phyloP scores from a whole-genome alignment of 1,284 basidiomycete species.

The Cronartium quercuum region DNA sequence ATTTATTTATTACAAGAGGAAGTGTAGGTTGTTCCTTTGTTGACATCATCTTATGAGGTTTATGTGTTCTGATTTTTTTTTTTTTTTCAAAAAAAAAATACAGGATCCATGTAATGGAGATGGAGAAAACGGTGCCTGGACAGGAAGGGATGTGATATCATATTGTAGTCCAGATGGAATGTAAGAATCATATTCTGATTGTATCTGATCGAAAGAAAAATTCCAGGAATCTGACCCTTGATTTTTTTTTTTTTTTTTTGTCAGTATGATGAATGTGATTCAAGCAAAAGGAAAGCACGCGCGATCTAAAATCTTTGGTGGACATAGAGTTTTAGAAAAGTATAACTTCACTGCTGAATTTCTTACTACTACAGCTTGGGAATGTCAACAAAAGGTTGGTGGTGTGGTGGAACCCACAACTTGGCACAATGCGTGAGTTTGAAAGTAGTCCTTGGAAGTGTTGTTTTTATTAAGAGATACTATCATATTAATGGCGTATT shows the following conservation, averaged over 20 bases:
- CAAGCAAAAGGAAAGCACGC: conserved; percentile 33
- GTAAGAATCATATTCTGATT: conserved; percentile 4
- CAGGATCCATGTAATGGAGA: conserved; percentile 35
- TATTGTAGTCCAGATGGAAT: conserved; percentile 38
- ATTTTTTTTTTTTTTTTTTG: not conserved
- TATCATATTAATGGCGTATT: not conserved
- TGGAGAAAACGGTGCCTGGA: conserved; percentile 30
- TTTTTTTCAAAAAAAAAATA: not conserved
- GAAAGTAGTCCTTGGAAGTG: not conserved
- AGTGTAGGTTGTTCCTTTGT: conserved; percentile 14
- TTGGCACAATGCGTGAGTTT: conserved; percentile 21
- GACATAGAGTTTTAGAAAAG: conserved; percentile 12
- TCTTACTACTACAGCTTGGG: conserved; percentile 26
- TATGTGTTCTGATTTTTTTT: not conserved
- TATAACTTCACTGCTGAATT: conserved; percentile 16
- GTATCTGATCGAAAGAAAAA: not conserved
- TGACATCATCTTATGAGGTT: too few relatives aligned
- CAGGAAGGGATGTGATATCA: conserved; percentile 29
- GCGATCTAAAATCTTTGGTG: conserved; percentile 10
- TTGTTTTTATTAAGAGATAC: not conserved
- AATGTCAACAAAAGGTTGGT: conserved; percentile 21
- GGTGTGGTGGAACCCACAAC: conserved; percentile 18
- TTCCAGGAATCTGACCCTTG: not conserved
- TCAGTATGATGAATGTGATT: conserved; percentile 35
- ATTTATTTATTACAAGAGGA: conserved; percentile 36